Base-by-base conservation (phyloP, 495 filamentous ascomycete genomes). In the Neurospora sp. region DNA sequence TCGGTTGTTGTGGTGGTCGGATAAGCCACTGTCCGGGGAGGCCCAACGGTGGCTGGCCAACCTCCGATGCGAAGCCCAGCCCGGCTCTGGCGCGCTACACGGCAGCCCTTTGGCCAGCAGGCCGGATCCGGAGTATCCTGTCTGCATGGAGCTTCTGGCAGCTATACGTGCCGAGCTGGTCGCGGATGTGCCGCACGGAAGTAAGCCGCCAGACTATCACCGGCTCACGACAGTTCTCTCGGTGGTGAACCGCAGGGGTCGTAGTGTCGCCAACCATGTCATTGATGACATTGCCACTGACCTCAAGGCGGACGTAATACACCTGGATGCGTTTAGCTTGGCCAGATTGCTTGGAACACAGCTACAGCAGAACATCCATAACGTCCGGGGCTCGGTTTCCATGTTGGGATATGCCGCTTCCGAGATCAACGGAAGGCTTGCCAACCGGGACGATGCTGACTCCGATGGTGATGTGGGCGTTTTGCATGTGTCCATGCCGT, bases 251-350 rank as follows among this genome's bases (percentile, higher is more conserved):
- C 73, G 77, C 73, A 82, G 79, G 54, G 82, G 82, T 1, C 76
- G 72, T 34, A 76, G 73, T 5, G 72, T 83, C 2, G 74, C 84
- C 19, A 73, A 74, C 37, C 74, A 77, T 19, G 73, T 85, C 15
- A 70, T 85, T 10, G 73, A 80, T 17, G 77, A 85, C 31, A 81
- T 92, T 39, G 91, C 93, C 2, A 78, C 82, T 13, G 84, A 88
- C 21, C 73, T 91, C 15, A 82, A 84, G 39, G 90, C 94, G n/a
- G 92, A 98, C 79, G 78, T 98, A 6, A 83, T 99, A 40, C 87
- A 88, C 31, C 81, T 99, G 17, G 89, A 92, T 80, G 90, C 94
- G 17, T 90, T 92, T 74, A 92, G 94, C 79, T 86, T 99, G 74
- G 92, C 93, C 17, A 86, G 94, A 72, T 84, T 98, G 48, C 87